phyloP scores from a whole-genome alignment of 495 filamentous ascomycete genomes.

The Tuber melanosporum region DNA sequence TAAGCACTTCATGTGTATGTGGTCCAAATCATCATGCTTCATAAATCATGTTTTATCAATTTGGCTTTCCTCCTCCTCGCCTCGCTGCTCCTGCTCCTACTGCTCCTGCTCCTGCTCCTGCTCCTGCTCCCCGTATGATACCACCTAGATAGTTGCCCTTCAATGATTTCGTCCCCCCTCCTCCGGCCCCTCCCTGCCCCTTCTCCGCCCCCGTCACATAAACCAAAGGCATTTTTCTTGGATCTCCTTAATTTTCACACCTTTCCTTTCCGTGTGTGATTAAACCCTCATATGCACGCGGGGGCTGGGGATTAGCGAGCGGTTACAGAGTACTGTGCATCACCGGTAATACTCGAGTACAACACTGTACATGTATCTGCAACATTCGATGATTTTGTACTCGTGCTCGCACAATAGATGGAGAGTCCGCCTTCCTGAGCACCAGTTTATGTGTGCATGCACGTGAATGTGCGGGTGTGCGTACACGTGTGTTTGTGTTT shows the following conservation, averaged over 20 bases:
- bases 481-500: background rate
- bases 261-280: background rate
- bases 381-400: background rate
- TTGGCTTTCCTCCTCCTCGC: background rate
- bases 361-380: background rate
- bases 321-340: background rate
- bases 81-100: background rate
- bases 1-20: background rate
- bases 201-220: background rate
- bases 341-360: background rate
- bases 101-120: no score
- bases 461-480: background rate
- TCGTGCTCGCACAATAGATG: background rate
- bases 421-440: background rate
- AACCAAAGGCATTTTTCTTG: background rate
- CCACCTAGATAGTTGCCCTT: background rate
- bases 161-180: background rate
- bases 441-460: background rate
- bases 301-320: background rate
- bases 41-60: background rate
- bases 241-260: background rate
- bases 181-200: no score
- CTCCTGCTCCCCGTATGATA: background rate
- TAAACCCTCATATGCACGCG: background rate
- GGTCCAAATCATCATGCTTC: background rate